Evolutionary conservation across 2,329 filamentous ascomycete species (phyloP).

Genomic region (Cercospora beticola): DNA sequence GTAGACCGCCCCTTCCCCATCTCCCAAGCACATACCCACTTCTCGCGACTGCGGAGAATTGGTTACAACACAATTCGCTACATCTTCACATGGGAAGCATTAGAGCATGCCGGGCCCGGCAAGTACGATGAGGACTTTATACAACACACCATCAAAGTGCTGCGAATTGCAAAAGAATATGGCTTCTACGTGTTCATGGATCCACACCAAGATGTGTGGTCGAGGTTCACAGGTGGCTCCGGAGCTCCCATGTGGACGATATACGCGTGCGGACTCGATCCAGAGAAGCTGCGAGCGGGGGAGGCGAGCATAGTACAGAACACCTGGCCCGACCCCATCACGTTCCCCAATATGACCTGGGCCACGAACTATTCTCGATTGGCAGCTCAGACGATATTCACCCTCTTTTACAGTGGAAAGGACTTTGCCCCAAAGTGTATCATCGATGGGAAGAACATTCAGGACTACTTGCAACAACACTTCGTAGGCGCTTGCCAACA

Average conservation of each 20-base stretch:
- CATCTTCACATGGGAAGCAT: constrained; percentile 98
- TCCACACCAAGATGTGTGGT: constrained; percentile 98
- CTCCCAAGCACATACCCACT: constrained; percentile 81
- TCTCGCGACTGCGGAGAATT: constrained; percentile 78
- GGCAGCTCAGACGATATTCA: constrained; percentile 87
- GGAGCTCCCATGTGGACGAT: constrained; percentile 97
- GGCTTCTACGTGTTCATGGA: constrained; percentile 98
- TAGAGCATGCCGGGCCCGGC: constrained; percentile 87
- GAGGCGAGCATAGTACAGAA: constrained; percentile 95
- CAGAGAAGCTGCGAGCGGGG: constrained; percentile 77
- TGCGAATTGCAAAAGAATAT: constrained; percentile 82
- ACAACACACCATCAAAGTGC: constrained; percentile 79
- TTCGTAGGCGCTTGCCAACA: constrained; percentile 78
- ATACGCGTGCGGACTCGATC: constrained; percentile 90
- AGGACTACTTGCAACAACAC: constrained; percentile 88
- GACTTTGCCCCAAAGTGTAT: constrained; percentile 96
- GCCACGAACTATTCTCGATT: constrained; percentile 93
- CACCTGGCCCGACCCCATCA: constrained; percentile 77
- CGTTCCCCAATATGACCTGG: constrained; percentile 99
- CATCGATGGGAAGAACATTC: constrained; percentile 91
- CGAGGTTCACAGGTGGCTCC: constrained; percentile 87
- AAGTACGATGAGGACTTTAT: constrained; percentile 94
- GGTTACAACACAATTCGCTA: constrained; percentile 97
- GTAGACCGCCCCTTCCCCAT: constrained; percentile 79
- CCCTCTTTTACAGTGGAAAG: constrained; percentile 84